A percentile compares a stretch with the other conserved stretches of the same genome.
phyloP scores from a whole-genome alignment of 164 flowering plant genomes.

The Liquidambar formosana region DNA sequence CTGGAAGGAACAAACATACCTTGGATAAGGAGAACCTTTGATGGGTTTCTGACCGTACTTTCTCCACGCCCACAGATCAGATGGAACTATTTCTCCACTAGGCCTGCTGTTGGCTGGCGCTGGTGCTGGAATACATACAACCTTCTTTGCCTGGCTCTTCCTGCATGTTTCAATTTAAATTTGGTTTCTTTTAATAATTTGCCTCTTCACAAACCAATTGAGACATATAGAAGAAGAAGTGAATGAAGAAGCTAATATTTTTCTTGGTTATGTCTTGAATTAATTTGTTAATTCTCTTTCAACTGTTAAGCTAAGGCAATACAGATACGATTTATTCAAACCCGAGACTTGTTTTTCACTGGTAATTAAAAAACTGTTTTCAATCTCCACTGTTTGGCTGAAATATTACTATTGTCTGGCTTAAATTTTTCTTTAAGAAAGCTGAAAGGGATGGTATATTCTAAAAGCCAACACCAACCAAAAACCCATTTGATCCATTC shows the following conservation, averaged over 20 bases:
- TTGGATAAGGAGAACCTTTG: conserved; percentile 97
- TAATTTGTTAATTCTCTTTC: neutral
- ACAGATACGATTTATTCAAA: neutral
- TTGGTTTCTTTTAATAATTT: no score
- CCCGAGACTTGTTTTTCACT: neutral
- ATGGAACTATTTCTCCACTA: conserved; percentile 87
- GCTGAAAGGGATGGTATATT: conserved; percentile 15
- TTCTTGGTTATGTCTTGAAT: no score
- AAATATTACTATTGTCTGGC: neutral
- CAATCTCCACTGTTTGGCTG: no score
- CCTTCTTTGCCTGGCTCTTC: conserved; percentile 78
- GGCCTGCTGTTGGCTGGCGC: conserved; percentile 77
- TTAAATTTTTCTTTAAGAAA: conserved; percentile 7
- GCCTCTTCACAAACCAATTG: no score
- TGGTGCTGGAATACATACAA: conserved; percentile 91
- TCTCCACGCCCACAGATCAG: conserved; percentile 98
- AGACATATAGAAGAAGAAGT: no score
- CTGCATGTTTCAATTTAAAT: neutral
- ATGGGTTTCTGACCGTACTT: conserved; percentile 98
- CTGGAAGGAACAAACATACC: conserved; percentile 35
- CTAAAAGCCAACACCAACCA: conserved; percentile 4
- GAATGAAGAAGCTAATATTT: no score
- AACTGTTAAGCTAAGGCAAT: neutral
- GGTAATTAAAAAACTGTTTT: no score
- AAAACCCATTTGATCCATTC: conserved; percentile 10